phyloP scores from a whole-genome alignment of 2,329 filamentous ascomycete genomes.

The Sporothrix protearum region DNA sequence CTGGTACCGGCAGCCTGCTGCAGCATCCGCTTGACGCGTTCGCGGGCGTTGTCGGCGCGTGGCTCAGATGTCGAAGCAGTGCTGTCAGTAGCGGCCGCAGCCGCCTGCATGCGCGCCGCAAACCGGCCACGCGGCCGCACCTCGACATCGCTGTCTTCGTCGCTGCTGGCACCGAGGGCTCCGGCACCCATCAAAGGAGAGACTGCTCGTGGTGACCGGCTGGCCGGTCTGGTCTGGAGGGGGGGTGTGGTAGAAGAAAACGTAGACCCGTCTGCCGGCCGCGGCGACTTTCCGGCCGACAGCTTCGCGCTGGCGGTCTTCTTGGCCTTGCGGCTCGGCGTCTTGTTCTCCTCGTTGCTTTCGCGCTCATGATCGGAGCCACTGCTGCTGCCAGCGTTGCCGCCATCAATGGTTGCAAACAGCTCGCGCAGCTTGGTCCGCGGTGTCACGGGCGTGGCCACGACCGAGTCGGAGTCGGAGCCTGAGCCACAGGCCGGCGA shows the following conservation, averaged over 20 bases:
- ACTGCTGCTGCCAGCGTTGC: slow-evolving; percentile 18
- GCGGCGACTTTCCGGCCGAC: slow-evolving; percentile 1
- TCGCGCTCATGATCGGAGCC: slow-evolving; percentile 19
- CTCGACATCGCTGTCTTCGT: slow-evolving; percentile 47
- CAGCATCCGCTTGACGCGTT: slow-evolving; percentile 45
- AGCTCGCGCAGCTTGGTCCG: slow-evolving; percentile 54
- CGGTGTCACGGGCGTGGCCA: slow-evolving; percentile 49
- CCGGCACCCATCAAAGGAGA: slow-evolving; percentile 4
- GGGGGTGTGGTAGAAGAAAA: slow-evolving; percentile 18
- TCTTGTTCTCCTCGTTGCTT: slow-evolving; percentile 17
- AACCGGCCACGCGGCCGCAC: slow-evolving; percentile 59
- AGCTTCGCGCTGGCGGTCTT: slow-evolving; percentile 13
- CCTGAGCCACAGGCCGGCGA: slow-evolving; percentile 44
- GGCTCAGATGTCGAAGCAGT: slow-evolving; percentile 28
- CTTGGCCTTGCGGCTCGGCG: slow-evolving; percentile 11
- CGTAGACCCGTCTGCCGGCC: background rate
- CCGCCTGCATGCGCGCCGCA: slow-evolving; percentile 59
- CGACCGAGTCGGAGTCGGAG: slow-evolving; percentile 39
- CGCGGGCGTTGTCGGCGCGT: slow-evolving; percentile 37
- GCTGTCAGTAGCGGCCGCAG: background rate
- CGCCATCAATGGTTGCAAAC: slow-evolving; percentile 28
- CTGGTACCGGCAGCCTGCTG: slow-evolving; percentile 32
- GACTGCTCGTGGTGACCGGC: background rate
- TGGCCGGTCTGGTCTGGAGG: slow-evolving; percentile 9
- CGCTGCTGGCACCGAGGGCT: slow-evolving; percentile 24